Conservation (phyloP, 306 rosid genomes). For the Prunus mume region DNA sequence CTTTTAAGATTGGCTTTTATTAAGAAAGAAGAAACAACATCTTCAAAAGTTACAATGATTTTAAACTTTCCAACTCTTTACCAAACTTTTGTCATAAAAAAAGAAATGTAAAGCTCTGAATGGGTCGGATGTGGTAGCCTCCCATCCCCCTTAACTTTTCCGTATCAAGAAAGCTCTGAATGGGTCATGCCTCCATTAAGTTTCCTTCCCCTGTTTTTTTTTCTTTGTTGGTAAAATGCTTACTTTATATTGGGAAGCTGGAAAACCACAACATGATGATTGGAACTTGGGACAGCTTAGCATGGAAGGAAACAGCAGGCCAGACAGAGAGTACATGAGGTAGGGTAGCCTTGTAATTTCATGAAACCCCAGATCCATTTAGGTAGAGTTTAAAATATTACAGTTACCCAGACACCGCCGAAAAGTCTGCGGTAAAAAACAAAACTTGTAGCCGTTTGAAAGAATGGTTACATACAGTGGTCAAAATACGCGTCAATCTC, state of each 20-base stretch:
- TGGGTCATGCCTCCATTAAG: conserved; percentile 1
- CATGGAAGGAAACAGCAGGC: not conserved
- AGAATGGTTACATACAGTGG: not conserved
- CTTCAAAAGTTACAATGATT: not conserved
- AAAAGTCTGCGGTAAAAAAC: not conserved
- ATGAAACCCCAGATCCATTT: not conserved
- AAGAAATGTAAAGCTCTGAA: not conserved
- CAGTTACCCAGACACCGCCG: not conserved
- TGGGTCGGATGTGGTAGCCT: not conserved
- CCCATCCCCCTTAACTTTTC: too few relatives aligned
- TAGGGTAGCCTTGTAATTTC: not conserved
- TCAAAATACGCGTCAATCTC: not conserved
- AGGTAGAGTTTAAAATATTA: not conserved
- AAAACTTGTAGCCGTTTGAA: not conserved
- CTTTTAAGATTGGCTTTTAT: not conserved
- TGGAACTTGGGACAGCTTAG: conserved; percentile 5
- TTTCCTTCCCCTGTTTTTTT: not conserved
- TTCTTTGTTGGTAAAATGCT: not conserved
- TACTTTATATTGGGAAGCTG: not conserved
- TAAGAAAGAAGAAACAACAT: not conserved
- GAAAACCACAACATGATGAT: not conserved
- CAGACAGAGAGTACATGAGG: not conserved
- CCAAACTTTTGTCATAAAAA: not conserved
- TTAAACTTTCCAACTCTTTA: not conserved
- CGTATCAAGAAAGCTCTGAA: too few relatives aligned